These are phyloP conservation scores for Suhomyces kunorum DNA, from an alignment of 1,139 yeast species.

Conservation along the genomic window DNA sequence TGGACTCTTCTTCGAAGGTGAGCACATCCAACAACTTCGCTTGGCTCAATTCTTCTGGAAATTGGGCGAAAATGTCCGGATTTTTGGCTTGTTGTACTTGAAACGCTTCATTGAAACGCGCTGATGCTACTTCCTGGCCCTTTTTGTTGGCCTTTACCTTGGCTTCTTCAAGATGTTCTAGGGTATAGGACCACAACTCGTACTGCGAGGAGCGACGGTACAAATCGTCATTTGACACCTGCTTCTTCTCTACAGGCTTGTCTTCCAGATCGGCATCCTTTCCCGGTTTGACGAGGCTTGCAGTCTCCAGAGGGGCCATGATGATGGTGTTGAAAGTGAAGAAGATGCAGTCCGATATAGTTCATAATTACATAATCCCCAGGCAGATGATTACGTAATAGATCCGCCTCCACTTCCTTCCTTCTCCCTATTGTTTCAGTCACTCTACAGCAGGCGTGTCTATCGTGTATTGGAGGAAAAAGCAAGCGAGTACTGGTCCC, in stretches of 20 bases:
- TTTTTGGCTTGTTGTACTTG: slow-evolving; percentile 32
- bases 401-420: too few species aligned
- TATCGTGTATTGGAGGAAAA: slow-evolving; percentile 4
- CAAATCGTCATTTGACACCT: slow-evolving; percentile 67
- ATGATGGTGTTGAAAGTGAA: not conserved
- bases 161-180: slow-evolving; percentile 49
- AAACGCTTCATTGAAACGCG: slow-evolving; percentile 31
- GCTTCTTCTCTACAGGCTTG: slow-evolving; percentile 3
- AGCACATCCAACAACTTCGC: slow-evolving; percentile 46
- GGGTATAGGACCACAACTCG: slow-evolving; percentile 79
- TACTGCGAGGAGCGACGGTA: slow-evolving; percentile 87
- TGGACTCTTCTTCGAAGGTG: slow-evolving; percentile 66
- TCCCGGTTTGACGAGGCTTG: slow-evolving; percentile 1
- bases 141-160: slow-evolving; percentile 52
- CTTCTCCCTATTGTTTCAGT: too few species aligned
- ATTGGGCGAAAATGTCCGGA: slow-evolving; percentile 31
- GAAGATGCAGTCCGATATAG: not conserved
- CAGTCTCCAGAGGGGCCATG: slow-evolving; percentile 6
- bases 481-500: slow-evolving; percentile 9
- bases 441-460: not conserved
- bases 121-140: slow-evolving; percentile 49
- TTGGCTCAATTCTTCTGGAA: slow-evolving; percentile 36
- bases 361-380: too few species aligned
- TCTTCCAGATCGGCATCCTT: slow-evolving; percentile 6
- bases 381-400: slow-evolving; percentile 1